These are phyloP conservation scores for Centaurea solstitialis DNA, from an alignment of 129 eudicot genomes.

Conservation along the genomic window DNA sequence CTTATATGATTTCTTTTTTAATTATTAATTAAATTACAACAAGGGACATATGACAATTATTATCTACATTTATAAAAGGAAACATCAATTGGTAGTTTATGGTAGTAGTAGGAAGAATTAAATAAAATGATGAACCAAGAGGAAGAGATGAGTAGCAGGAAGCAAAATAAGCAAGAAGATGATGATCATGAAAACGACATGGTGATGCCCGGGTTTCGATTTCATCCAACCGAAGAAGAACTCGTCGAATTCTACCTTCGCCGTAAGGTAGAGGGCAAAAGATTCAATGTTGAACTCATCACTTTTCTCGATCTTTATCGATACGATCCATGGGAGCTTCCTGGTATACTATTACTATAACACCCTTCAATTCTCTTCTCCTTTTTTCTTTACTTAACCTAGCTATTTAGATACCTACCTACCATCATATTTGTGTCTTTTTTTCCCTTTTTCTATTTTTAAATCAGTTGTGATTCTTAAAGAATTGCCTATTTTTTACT, in stretches of 20 bases:
- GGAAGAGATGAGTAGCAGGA: conserved; percentile 15
- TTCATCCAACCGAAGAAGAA: conserved; percentile 97
- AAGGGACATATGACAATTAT: not conserved
- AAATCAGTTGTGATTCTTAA: not conserved
- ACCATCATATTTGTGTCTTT: not conserved
- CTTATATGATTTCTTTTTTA: not conserved
- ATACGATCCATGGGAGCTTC: conserved; percentile 99
- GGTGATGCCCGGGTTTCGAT: conserved; percentile 98
- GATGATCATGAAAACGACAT: conserved; percentile 76
- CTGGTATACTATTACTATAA: conserved; percentile 50
- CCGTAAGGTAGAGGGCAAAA: conserved; percentile 99
- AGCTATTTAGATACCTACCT: not conserved
- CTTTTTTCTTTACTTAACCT: conserved; percentile 4
- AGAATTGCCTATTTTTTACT: not conserved
- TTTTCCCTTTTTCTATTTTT: not conserved
- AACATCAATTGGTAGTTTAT: conserved; percentile 32
- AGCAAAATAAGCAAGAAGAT: conserved; percentile 12
- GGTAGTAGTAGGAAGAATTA: conserved; percentile 48
- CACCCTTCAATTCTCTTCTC: not conserved
- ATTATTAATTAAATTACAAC: not conserved
- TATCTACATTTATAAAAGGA: conserved; percentile 21
- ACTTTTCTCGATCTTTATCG: conserved; percentile 97
- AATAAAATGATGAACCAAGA: conserved; percentile 30
- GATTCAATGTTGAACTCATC: conserved; percentile 94
- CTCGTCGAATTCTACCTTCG: conserved; percentile 98